Base-by-base conservation (phyloP, 768 basidiomycete species). In the Crassisporium funariophilum region DNA sequence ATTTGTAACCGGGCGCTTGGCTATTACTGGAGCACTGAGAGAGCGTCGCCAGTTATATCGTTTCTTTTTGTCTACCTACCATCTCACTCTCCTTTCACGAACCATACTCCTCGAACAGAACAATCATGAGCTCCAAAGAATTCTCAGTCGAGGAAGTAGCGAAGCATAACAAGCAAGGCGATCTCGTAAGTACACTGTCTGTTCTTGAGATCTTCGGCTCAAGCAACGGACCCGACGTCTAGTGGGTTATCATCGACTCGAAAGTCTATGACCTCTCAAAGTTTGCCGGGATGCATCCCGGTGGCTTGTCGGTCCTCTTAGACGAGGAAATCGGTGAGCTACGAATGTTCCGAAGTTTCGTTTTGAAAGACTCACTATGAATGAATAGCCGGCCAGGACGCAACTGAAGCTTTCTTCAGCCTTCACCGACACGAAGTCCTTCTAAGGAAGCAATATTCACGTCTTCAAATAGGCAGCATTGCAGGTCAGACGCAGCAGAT, bases 371-470 rank as follows among this genome's bases (percentile, higher is more conserved):
- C 16, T 39, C 17, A 41, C 49, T 62, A 59, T 8, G n/a, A n/a
- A n/a, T n/a, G n/a, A n/a, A n/a, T n/a, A 86, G 91, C 89, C 41
- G 93, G 91, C 7, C 77, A 89, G 63, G 93, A 97, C 57, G 86
- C 86, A 1, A 95, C 93, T 0, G 86, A 91, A 25, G 78, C 79
- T 4, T 97, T 98, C 73, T 97, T 86, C 58, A 82, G 88, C 43
- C 82, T 98, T 31, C 95, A 98, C 63, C 80, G 91, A 17, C 79
- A 85, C 31, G 93, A 95, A 58, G 82, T 97, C 12, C 77, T 98
- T 35, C 70, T 77, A 46, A 83, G 77, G 53, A 84, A 89, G 0
- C 86, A 89, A 46, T 91, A 85, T 56, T 66, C 75, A 41, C 81
- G 89, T 2, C 75, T 94, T 10, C 77, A 82, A 49, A 82, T 95